A percentile compares a stretch with the other conserved stretches of the same genome.
Evolutionary conservation across 306 rosid genomes (phyloP).

Genomic region (Prunus campanulata): DNA sequence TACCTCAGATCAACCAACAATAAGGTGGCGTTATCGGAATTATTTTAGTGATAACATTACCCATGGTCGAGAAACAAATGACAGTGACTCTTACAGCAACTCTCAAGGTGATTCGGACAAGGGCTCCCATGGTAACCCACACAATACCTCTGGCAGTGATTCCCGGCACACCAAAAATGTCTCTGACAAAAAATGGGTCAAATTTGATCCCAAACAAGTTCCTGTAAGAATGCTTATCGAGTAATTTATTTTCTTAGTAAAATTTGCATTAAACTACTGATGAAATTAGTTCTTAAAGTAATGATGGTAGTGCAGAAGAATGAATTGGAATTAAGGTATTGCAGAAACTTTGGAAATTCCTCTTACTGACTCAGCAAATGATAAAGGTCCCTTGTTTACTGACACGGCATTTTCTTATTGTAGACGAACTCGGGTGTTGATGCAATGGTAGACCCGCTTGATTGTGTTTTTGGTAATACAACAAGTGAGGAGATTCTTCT

Average conservation of each 20-base stretch:
- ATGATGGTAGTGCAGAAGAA: constrained; percentile 3
- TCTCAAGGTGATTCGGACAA: constrained; percentile 27
- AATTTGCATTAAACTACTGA: neutral
- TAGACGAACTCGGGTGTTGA: constrained; percentile 45
- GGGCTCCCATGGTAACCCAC: constrained; percentile 32
- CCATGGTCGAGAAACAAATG: constrained; percentile 36
- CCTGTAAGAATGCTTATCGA: constrained; percentile 43
- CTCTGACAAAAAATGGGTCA: constrained; percentile 27
- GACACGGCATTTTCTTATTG: constrained; percentile 2
- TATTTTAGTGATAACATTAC: constrained; percentile 49
- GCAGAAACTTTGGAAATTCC: neutral
- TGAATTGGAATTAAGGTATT: neutral
- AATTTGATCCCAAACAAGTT: constrained; percentile 33
- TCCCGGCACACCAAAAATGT: constrained; percentile 10
- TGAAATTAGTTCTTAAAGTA: neutral
- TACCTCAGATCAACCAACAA: constrained; percentile 48
- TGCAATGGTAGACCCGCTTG: constrained; percentile 55
- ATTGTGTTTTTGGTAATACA: constrained; percentile 54
- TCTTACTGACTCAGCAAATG: neutral
- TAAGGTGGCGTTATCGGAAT: constrained; percentile 80
- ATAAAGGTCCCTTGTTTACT: neutral
- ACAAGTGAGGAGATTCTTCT: constrained; percentile 47
- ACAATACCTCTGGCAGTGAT: constrained; percentile 25
- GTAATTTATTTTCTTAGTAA: neutral
- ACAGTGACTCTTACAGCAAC: constrained; percentile 32